Percentiles rank a stretch among this genome's conserved stretches.
Conservation (phyloP, 768 basidiomycete species). For the Naganishia vishniacii region DNA sequence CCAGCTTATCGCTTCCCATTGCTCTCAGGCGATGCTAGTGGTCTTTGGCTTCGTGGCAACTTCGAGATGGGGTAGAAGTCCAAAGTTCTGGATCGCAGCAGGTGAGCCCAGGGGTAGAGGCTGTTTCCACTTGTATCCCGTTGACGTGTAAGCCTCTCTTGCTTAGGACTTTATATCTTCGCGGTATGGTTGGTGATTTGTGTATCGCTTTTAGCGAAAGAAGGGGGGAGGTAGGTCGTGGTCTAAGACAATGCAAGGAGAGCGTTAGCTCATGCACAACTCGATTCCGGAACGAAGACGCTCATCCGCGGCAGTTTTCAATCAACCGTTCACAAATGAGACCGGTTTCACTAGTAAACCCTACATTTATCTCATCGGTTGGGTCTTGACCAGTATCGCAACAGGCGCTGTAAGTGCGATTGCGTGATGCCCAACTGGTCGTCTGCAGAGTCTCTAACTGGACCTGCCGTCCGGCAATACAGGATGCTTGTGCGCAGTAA, state of each 20-base stretch:
- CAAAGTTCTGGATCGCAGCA: constrained; percentile 40
- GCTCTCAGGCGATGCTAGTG: constrained; percentile 31
- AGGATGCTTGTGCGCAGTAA: constrained; percentile 50
- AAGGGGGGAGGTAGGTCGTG: constrained; percentile 2
- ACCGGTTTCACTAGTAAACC: constrained; percentile 40
- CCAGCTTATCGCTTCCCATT: neutral
- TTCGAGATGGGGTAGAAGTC: constrained; percentile 43
- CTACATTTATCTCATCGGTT: constrained; percentile 50
- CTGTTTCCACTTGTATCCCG: too few species aligned
- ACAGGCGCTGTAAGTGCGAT: constrained; percentile 38
- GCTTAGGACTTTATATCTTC: constrained; percentile 34
- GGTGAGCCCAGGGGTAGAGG: neutral
- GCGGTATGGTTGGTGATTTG: constrained; percentile 42
- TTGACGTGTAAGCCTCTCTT: neutral
- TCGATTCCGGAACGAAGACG: neutral
- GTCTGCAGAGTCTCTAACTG: neutral
- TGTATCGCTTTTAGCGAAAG: constrained; percentile 33
- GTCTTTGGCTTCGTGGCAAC: constrained; percentile 36
- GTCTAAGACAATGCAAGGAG: neutral
- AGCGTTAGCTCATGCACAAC: neutral
- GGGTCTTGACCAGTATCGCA: constrained; percentile 48
- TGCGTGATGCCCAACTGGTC: constrained; percentile 6
- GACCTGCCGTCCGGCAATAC: neutral
- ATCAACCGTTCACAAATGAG: constrained; percentile 34
- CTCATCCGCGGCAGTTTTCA: constrained; percentile 14